Conservation (phyloP, 2,329 filamentous ascomycete genomes). For the Claviceps capensis region DNA sequence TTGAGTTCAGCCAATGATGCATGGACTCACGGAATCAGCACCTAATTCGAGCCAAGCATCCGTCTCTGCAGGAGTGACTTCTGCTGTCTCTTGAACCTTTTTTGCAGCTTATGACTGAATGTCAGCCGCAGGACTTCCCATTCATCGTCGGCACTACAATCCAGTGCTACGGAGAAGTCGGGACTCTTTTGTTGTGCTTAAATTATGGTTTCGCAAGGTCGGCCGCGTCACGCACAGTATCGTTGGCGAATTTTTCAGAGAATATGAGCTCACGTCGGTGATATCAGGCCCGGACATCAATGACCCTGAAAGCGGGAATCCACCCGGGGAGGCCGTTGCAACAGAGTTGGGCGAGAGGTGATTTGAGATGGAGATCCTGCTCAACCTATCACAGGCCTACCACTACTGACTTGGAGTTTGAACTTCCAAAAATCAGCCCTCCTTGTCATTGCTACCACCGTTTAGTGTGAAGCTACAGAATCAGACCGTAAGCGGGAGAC, state of each 20-base stretch:
- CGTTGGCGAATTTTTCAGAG: neutral
- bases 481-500: conserved; percentile 31
- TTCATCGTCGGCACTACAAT: no score
- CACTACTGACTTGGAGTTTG: conserved; percentile 1
- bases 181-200: no score
- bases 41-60: conserved; percentile 12
- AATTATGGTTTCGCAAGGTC: neutral
- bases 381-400: conserved; percentile 16
- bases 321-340: conserved; percentile 48
- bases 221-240: neutral
- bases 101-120: no score
- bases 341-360: conserved; percentile 55
- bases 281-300: conserved; percentile 36
- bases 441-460: conserved; percentile 38
- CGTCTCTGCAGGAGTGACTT: conserved; percentile 10
- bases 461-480: conserved; percentile 51
- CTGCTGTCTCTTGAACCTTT: no score
- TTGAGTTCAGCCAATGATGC: conserved; percentile 43
- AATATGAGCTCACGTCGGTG: conserved; percentile 43
- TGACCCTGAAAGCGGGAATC: conserved; percentile 34
- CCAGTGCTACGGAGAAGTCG: no score
- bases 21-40: conserved; percentile 19
- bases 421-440: conserved; percentile 32
- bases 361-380: conserved; percentile 51
- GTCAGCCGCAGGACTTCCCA: no score